Percentiles rank a stretch among this genome's conserved stretches.
phyloP scores from a whole-genome alignment of 208 protist species.

The Leishmania mexicana region DNA sequence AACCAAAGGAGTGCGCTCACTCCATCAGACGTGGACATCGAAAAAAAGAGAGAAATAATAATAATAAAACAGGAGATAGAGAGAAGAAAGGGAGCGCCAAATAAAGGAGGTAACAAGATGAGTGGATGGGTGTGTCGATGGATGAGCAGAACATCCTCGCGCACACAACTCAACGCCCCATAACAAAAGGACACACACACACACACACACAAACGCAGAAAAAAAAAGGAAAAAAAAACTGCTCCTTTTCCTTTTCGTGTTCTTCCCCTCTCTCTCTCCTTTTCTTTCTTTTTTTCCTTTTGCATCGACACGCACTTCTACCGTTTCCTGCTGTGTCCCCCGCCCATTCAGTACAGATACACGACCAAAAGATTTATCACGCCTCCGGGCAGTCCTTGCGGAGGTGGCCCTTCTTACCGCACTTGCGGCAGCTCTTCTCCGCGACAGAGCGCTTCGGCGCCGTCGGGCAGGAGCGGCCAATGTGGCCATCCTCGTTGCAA shows the following conservation, averaged over 20 bases:
- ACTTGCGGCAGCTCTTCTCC: constrained; percentile 69
- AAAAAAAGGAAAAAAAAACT: background rate
- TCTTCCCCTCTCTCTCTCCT: background rate
- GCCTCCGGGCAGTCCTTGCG: constrained; percentile 71
- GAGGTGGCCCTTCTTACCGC: constrained; percentile 82
- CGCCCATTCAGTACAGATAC: background rate
- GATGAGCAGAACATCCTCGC: background rate
- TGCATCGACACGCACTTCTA: background rate
- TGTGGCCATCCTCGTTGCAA: constrained; percentile 86
- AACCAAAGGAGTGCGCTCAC: background rate
- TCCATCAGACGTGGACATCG: background rate
- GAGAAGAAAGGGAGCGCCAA: background rate
- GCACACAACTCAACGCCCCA: background rate
- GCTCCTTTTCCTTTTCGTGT: background rate
- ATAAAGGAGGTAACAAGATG: background rate
- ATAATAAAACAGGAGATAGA: background rate
- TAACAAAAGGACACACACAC: background rate
- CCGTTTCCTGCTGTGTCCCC: background rate
- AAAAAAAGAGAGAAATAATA: background rate
- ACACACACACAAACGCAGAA: background rate
- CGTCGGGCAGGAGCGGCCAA: constrained; percentile 72
- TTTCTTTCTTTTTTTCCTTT: background rate
- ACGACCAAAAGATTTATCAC: background rate
- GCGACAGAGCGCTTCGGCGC: constrained; percentile 34
- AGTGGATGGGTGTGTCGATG: background rate